Evolutionary conservation across 495 filamentous ascomycete genomes (phyloP).

Genomic region (Collariella sp.): DNA sequence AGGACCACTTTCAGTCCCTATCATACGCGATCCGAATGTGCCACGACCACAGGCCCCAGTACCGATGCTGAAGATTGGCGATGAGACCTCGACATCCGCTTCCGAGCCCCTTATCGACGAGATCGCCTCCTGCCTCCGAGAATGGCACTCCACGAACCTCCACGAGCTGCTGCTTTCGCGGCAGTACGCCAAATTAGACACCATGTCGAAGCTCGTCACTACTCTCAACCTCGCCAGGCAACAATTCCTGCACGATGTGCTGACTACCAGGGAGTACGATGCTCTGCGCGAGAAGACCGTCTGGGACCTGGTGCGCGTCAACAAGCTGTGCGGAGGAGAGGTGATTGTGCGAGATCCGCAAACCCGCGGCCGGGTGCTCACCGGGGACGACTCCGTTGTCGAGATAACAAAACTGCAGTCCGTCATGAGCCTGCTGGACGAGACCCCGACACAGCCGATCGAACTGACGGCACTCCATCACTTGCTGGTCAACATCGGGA

Average conservation of each 20-base stretch:
- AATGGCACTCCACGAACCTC: constrained; percentile 96
- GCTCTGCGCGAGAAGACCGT: constrained; percentile 73
- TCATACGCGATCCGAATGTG: constrained; percentile 47
- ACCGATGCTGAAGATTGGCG: constrained; percentile 93
- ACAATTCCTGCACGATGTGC: constrained; percentile 85
- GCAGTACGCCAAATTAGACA: constrained; percentile 71
- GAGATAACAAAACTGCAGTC: constrained; percentile 88
- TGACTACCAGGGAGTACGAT: constrained; percentile 75
- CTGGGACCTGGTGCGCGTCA: constrained; percentile 89
- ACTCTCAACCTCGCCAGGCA: constrained; percentile 73
- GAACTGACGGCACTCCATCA: constrained; percentile 76
- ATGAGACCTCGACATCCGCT: constrained; percentile 82
- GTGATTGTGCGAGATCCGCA: constrained; percentile 87
- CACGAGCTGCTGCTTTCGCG: constrained; percentile 83
- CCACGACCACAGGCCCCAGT: constrained; percentile 85
- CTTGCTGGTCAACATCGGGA: constrained; percentile 73
- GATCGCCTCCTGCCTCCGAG: constrained; percentile 87
- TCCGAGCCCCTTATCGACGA: constrained; percentile 93
- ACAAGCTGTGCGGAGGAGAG: constrained; percentile 84
- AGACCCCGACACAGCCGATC: constrained; percentile 53
- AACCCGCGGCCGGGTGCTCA: constrained; percentile 75
- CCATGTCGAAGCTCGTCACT: constrained; percentile 68
- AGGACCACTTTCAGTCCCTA: constrained; percentile 30
- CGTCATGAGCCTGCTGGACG: constrained; percentile 88
- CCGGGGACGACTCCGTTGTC: constrained; percentile 84